Conservation (phyloP, 441 rosid genomes). For the Bocquillonia castaneifolia region DNA sequence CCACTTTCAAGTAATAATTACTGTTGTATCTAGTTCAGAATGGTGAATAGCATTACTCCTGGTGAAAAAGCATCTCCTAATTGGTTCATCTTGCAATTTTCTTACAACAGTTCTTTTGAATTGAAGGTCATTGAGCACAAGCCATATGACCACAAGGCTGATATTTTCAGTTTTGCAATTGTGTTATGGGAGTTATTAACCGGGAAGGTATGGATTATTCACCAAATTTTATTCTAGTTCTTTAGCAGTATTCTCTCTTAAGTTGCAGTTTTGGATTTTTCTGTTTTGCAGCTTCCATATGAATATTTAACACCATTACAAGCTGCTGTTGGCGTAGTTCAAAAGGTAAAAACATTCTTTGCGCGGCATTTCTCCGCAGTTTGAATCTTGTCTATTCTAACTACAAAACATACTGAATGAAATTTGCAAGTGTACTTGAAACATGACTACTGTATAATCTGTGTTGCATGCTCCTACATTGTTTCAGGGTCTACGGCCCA, state of each 20-base stretch:
- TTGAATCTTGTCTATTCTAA: not conserved
- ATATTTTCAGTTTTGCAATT: conserved; percentile 84
- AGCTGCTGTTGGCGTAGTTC: conserved; percentile 97
- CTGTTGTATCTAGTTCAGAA: not conserved
- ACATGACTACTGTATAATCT: not conserved
- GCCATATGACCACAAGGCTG: conserved; percentile 88
- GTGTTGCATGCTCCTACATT: not conserved
- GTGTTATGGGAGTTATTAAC: conserved; percentile 90
- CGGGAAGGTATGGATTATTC: conserved; percentile 60
- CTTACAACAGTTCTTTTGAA: conserved; percentile 33
- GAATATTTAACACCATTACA: conserved; percentile 76
- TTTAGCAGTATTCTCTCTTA: not conserved
- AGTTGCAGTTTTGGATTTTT: conserved; percentile 1
- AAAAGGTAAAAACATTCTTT: conserved; percentile 50
- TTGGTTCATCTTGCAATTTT: conserved; percentile 20
- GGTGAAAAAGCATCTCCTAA: conserved; percentile 4
- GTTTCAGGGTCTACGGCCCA: conserved; percentile 66
- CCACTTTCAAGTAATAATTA: too few relatives aligned
- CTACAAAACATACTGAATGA: too few relatives aligned
- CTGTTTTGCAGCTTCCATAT: conserved; percentile 72
- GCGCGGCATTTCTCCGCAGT: not conserved
- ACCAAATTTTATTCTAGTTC: not conserved
- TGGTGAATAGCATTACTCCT: not conserved
- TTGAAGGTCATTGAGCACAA: conserved; percentile 91
- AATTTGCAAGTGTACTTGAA: not conserved